phyloP scores from a whole-genome alignment of 1,284 basidiomycete genomes.

The Tilletia walkeri region DNA sequence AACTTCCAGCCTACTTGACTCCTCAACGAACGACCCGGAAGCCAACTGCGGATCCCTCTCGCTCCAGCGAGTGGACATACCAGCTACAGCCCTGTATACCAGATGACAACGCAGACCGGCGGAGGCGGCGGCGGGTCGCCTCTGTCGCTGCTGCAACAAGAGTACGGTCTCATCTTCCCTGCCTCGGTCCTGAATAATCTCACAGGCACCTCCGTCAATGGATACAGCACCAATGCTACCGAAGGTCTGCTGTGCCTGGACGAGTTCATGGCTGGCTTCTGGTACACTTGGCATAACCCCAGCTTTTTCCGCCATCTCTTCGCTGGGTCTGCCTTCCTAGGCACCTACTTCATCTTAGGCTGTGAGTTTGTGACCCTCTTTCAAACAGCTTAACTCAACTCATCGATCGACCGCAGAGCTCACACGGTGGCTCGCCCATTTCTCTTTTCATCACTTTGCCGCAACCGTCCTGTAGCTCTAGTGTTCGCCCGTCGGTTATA shows the following conservation, averaged over 20 bases:
- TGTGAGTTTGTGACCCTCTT: background rate
- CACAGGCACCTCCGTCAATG: background rate
- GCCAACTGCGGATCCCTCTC: no score
- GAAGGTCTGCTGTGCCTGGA: background rate
- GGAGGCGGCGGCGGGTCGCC: no score
- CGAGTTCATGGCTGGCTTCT: background rate
- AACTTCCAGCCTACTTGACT: no score
- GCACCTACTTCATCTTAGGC: background rate
- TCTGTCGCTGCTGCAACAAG: background rate
- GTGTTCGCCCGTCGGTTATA: background rate
- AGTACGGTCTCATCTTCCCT: background rate
- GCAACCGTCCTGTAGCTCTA: background rate
- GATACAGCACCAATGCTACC: background rate
- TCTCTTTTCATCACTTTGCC: no score
- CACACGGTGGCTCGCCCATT: no score
- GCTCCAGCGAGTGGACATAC: no score
- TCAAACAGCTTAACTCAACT: background rate
- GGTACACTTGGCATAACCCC: background rate
- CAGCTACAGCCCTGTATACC: no score
- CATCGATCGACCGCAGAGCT: background rate
- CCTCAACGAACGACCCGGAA: no score
- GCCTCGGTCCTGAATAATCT: background rate
- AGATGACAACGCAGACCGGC: no score
- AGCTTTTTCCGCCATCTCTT: slow-evolving; percentile 1
- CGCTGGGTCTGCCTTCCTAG: background rate